phyloP scores from a whole-genome alignment of 306 rosid species.

The Dalbergia cochinchinensis region DNA sequence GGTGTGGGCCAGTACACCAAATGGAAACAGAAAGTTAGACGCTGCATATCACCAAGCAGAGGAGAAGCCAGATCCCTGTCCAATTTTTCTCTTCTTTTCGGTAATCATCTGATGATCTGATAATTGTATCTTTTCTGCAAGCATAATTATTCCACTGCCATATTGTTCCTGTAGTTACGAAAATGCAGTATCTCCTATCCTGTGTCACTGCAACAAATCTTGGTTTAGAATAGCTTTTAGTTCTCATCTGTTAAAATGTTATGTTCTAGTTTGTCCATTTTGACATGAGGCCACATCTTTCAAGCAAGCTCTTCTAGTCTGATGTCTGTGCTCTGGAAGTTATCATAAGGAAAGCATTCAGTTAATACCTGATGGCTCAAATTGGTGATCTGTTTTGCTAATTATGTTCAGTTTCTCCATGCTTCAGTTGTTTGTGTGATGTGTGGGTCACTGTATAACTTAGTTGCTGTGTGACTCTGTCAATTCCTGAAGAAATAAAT shows the following conservation, averaged over 20 bases:
- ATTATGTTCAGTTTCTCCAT: background rate
- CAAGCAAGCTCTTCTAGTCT: background rate
- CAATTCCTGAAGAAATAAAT: background rate
- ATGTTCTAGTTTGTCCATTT: background rate
- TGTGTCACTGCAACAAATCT: conserved; percentile 22
- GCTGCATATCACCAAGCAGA: conserved; percentile 76
- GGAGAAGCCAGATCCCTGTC: conserved; percentile 78
- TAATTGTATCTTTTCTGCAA: conserved; percentile 25
- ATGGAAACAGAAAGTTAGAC: conserved; percentile 87
- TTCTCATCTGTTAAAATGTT: background rate
- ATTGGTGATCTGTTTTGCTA: background rate
- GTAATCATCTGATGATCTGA: conserved; percentile 55
- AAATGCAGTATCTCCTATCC: conserved; percentile 12
- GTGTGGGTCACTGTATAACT: background rate
- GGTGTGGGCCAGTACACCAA: conserved; percentile 95
- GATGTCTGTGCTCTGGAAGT: background rate
- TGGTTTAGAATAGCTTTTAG: conserved; percentile 8
- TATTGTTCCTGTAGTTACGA: conserved; percentile 16
- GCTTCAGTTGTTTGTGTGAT: background rate
- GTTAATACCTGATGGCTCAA: background rate
- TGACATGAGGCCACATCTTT: background rate
- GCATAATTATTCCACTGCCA: conserved; percentile 2
- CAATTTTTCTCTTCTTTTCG: conserved; percentile 78
- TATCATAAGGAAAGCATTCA: background rate
- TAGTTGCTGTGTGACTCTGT: conserved; percentile 1